Evolutionary conservation across 2,329 filamentous ascomycete species (phyloP), one percentile per base, ranked within the genome.

Genomic region (Keithomyces neogunnii): DNA sequence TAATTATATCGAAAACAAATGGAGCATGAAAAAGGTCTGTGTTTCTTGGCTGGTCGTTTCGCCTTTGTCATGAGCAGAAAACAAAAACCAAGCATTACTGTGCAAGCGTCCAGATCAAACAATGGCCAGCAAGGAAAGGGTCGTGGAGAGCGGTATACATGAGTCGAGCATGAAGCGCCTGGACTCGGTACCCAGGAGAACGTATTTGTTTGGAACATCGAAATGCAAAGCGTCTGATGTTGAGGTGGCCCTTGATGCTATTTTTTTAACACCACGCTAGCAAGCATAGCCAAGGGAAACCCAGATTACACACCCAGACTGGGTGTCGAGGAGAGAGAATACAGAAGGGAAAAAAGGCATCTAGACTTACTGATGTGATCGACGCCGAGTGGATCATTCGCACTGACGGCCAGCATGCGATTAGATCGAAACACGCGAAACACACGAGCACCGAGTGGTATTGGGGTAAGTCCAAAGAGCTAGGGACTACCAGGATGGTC

Each of bases 351-450:
- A 40, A 48, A 47, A 50, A 36, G 36, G 6, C 40, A 36, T 39
- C 53, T 19, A 55, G 49, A 45, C 50, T 49, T 43, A 44, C 45
- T 40, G 43, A 48, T 44, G 44, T 35, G 45, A 55, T 53, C 50
- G 53, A 52, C 50, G 48, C 33, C 42, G 39, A 49, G 52, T 55
- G 55, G 55, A 52, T 53, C 49, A 40, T 52, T 54, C 50, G 55
- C 53, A 52, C 52, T 51, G 48, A 55, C 43, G 47, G 47, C 35
- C 53, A 28, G 50, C 39, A 49, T 47, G 50, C 45, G 47, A 55
- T 47, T 48, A 51, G 52, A 58, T 55, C 50, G 55, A 57, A 58
- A 58, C 56, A 47, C 46, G 49, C 55, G 56, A 58, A 56, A 58
- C 56, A 51, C 51, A 44, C 40, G 52, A 45, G 48, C 44, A 52